phyloP scores from a whole-genome alignment of 2,329 filamentous ascomycete genomes.

The Epichloe scottii region DNA sequence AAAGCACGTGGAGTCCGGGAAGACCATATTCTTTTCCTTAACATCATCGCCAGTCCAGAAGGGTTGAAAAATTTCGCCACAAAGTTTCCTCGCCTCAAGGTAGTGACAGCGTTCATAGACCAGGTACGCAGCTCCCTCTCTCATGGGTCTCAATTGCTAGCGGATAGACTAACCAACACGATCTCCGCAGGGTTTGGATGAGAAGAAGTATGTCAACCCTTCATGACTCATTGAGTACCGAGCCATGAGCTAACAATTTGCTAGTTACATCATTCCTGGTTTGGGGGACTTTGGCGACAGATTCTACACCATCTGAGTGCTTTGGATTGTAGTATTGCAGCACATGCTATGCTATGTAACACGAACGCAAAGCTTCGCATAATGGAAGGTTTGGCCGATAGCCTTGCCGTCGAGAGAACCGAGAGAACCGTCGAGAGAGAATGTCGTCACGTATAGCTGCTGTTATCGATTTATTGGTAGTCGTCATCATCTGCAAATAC shows the following conservation, averaged over 20 bases:
- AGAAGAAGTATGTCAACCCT: constrained; percentile 64
- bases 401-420: not conserved
- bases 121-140: constrained; percentile 33
- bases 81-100: constrained; percentile 76
- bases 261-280: constrained; percentile 86
- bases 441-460: not conserved
- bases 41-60: constrained; percentile 93
- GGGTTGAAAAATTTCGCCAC: constrained; percentile 81
- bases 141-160: not conserved
- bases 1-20: constrained; percentile 85
- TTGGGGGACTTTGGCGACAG: constrained; percentile 92
- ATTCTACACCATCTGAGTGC: constrained; percentile 72
- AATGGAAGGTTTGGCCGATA: not conserved
- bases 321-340: not conserved
- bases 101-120: constrained; percentile 94
- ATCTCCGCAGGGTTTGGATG: constrained; percentile 59
- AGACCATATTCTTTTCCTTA: constrained; percentile 89
- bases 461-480: constrained; percentile 26
- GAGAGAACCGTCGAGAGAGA: not conserved
- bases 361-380: not conserved
- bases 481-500: constrained; percentile 44
- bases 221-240: not conserved
- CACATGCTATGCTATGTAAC: not conserved
- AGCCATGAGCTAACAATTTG: constrained; percentile 22
- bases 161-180: not conserved